Evolutionary conservation across 768 basidiomycete species (phyloP).

Genomic region (Gloeostereum incarnatum): DNA sequence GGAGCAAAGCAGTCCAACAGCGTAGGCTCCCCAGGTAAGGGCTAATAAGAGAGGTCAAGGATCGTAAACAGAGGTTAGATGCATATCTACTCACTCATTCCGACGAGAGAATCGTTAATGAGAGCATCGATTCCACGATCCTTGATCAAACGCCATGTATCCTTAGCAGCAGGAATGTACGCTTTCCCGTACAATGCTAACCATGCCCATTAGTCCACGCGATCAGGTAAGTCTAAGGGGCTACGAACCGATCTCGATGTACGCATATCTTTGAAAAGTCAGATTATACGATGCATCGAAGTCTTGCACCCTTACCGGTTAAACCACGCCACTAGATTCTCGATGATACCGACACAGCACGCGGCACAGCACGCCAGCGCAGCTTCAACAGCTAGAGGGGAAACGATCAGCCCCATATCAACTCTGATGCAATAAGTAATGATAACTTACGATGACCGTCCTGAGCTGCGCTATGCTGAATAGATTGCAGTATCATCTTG

Average conservation of each 20-base stretch:
- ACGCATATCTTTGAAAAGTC: conserved; percentile 48
- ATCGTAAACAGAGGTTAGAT: conserved; percentile 5
- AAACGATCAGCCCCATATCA: not conserved
- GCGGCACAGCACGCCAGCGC: conserved; percentile 72
- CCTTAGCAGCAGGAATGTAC: conserved; percentile 73
- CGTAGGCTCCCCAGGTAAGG: conserved; percentile 74
- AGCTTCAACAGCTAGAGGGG: conserved; percentile 52
- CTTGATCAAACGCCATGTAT: conserved; percentile 71
- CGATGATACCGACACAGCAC: conserved; percentile 68
- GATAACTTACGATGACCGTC: conserved; percentile 54
- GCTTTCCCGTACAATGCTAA: conserved; percentile 78
- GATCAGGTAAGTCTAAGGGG: not conserved
- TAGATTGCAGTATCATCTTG: conserved; percentile 47
- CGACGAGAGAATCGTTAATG: conserved; percentile 75
- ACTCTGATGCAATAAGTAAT: not conserved
- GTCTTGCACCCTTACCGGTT: conserved; percentile 39
- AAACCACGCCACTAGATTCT: conserved; percentile 67
- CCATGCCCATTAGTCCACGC: not conserved
- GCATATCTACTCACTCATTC: conserved; percentile 48
- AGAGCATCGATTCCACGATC: conserved; percentile 77
- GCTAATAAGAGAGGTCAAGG: conserved; percentile 24
- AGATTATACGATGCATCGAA: not conserved
- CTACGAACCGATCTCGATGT: conserved; percentile 66
- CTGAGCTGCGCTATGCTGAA: conserved; percentile 47
- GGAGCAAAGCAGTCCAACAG: conserved; percentile 62